Base-by-base conservation (phyloP, 805 yeast genomes). In the Candida oleophila region DNA sequence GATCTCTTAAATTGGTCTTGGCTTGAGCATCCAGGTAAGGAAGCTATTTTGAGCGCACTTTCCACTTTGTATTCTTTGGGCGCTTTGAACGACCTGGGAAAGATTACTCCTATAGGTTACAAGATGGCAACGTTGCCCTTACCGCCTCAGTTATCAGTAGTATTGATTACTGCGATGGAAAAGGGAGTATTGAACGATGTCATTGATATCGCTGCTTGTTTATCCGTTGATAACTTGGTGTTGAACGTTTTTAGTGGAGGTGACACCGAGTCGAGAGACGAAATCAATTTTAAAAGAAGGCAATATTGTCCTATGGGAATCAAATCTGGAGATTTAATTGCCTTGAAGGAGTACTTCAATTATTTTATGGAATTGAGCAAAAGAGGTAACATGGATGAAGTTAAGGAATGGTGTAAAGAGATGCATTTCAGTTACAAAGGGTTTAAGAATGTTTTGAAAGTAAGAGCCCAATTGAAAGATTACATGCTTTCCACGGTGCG, bases 141-240 rank as follows among this genome's bases (percentile, higher is more conserved):
- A 22, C 86, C 90, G n/a, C 98, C 99, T 0, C 94, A 88, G 57
- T 73, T 94, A 40, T 86, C 96, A 3, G 89, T 90, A 1, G 97
- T 92, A 7, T 71, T 94, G 45, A 71, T 94, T 28, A 74, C 78
- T 21, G 96, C 97, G 0, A 67, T 76, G 49, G 82, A 80, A 39
- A 73, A 69, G 18, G 74, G 76, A 1, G 82, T 86, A 41, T 65
- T 89, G 4, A 67, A 68, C 1, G 80, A 85, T 1, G 96, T 88
- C 1, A 74, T 92, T 22, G 98, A 92, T 60, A 89, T 94, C 44
- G 95, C 88, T 2, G 82, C 98, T 0, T 92, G 98, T 66, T 74
- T 94, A 20, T 89, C 96, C 14, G 97, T 94, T 4, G 97, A 92
- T 55, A 94, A 92, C 59, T 73, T 94, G 57, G 65, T 94, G 21